These are phyloP conservation scores for Pyricularia pennisetigena DNA, from an alignment of 2,329 filamentous ascomycete species.

Conservation along the genomic window DNA sequence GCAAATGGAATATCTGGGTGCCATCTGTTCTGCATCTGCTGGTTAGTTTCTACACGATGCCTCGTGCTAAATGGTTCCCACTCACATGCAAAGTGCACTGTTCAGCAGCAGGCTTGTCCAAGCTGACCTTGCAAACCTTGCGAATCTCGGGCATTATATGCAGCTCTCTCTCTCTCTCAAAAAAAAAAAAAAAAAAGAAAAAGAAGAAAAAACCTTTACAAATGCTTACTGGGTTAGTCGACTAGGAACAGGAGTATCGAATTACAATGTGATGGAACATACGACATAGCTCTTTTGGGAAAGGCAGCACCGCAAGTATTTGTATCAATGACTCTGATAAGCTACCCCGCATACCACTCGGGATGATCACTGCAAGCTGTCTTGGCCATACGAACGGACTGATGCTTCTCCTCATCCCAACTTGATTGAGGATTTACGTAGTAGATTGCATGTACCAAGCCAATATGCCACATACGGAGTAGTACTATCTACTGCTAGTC, in stretches of 20 bases:
- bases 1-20: constrained; percentile 77
- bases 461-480: neutral
- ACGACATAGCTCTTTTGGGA: neutral
- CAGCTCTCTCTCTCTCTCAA: too few species aligned
- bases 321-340: neutral
- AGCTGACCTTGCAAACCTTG: constrained; percentile 61
- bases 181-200: too few species aligned
- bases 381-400: neutral
- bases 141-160: constrained; percentile 41
- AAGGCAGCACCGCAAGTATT: neutral
- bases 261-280: neutral
- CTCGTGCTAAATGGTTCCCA: constrained; percentile 3
- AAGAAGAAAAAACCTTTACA: neutral
- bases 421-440: neutral
- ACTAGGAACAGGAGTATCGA: neutral
- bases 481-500: too few species aligned
- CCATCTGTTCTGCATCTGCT: constrained; percentile 66
- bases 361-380: neutral
- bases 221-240: neutral
- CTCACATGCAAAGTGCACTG: constrained; percentile 63
- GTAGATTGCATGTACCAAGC: neutral
- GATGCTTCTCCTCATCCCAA: neutral
- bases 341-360: neutral
- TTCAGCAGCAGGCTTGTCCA: constrained; percentile 61
- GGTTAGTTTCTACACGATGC: neutral